phyloP scores from a whole-genome alignment of 371 early-diverging fungal genomes.

The Smittium mucronatum region DNA sequence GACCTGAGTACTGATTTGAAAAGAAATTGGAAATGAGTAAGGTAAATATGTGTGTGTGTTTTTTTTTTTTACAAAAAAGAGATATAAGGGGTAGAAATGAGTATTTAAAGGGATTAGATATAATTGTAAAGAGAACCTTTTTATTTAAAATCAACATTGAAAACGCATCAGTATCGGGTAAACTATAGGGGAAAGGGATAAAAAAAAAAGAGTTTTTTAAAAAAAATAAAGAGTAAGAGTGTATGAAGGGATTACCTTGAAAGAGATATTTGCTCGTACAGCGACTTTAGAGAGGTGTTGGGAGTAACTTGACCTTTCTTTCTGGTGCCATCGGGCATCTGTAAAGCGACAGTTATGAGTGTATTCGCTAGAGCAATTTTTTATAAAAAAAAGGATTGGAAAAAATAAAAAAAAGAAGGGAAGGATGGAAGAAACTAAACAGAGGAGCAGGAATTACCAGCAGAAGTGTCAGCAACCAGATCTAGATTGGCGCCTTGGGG shows the following conservation, averaged over 20 bases:
- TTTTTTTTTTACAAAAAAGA: too few species aligned
- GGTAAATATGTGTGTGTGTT: too few species aligned
- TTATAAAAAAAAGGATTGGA: neutral
- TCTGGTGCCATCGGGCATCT: neutral
- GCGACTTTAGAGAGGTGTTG: neutral
- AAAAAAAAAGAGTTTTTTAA: too few species aligned
- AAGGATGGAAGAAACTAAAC: neutral
- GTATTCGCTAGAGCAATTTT: neutral
- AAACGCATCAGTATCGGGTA: neutral
- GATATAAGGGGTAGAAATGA: too few species aligned
- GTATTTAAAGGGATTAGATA: too few species aligned
- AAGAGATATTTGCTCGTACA: neutral
- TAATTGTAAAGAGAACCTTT: neutral
- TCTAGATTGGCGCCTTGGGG: constrained; percentile 42
- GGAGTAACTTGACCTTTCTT: neutral
- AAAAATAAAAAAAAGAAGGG: neutral
- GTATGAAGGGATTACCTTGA: too few species aligned
- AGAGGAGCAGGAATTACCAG: too few species aligned
- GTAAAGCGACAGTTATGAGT: neutral
- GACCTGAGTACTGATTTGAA: too few species aligned
- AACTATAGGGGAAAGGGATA: too few species aligned
- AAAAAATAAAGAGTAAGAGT: too few species aligned
- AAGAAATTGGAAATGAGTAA: too few species aligned
- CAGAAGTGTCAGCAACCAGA: constrained; percentile 21
- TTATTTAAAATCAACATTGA: neutral